Conservation (phyloP, 306 rosid genomes). For the Cyclanthera cordifolia region DNA sequence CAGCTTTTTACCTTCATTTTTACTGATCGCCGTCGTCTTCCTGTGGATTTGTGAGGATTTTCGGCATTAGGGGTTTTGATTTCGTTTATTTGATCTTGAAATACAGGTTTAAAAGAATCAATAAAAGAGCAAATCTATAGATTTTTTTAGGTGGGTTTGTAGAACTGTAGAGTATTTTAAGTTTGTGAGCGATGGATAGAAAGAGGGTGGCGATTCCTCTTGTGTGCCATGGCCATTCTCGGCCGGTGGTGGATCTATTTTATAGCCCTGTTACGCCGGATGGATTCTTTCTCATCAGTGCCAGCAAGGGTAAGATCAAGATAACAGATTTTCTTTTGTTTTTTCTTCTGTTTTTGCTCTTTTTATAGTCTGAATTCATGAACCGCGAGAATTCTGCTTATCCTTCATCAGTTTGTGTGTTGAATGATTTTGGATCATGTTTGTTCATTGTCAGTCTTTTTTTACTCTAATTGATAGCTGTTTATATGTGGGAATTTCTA, state of each 20-base stretch:
- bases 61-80: constrained; percentile 23
- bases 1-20: background rate
- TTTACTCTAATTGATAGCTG: background rate
- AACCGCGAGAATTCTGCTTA: background rate
- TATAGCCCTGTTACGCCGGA: constrained; percentile 92
- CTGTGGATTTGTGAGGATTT: constrained; percentile 20
- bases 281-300: constrained; percentile 91
- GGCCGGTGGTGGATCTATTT: constrained; percentile 88
- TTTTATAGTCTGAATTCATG: background rate
- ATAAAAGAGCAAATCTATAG: background rate
- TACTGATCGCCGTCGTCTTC: constrained; percentile 8
- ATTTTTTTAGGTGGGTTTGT: background rate
- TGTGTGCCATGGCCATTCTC: constrained; percentile 88
- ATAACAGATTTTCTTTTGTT: background rate
- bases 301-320: constrained; percentile 68
- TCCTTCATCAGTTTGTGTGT: background rate
- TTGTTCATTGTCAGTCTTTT: background rate
- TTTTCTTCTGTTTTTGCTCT: too few relatives aligned
- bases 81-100: background rate
- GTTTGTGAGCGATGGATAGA: constrained; percentile 51
- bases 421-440: background rate
- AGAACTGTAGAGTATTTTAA: constrained; percentile 5
- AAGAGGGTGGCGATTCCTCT: constrained; percentile 70
- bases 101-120: constrained; percentile 18
- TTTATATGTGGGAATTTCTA: background rate